A percentile compares a stretch with the other conserved stretches of the same genome.
Conservation (phyloP, 192 early-diverging fungal genomes). For the Chytriomyces sp. region DNA sequence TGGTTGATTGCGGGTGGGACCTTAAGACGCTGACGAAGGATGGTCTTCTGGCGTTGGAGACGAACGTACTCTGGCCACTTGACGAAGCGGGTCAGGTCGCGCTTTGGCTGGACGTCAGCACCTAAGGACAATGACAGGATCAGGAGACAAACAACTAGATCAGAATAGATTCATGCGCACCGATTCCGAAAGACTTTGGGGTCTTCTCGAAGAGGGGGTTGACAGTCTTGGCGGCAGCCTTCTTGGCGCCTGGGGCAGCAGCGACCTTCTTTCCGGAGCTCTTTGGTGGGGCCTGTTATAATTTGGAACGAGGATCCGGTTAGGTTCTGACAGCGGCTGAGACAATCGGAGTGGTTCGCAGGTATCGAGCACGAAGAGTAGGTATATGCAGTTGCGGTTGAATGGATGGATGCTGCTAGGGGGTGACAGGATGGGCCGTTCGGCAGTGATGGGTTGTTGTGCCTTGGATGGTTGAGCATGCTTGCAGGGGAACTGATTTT, state of each 20-base stretch:
- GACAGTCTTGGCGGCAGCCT: constrained; percentile 61
- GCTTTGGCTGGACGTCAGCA: constrained; percentile 94
- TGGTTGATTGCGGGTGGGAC: constrained; percentile 99
- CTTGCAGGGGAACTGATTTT: constrained; percentile 4
- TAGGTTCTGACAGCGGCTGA: background rate
- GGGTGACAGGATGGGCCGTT: no score
- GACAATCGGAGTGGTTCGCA: no score
- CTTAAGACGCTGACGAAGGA: constrained; percentile 98
- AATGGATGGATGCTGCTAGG: no score
- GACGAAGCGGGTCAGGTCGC: constrained; percentile 95
- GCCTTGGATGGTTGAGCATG: no score
- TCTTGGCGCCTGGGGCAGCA: constrained; percentile 78
- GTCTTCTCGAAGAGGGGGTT: constrained; percentile 96
- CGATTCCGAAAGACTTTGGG: constrained; percentile 94
- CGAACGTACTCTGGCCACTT: constrained; percentile 99
- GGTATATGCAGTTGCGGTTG: no score
- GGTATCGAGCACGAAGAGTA: no score
- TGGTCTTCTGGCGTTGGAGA: constrained; percentile 97
- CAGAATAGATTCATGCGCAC: constrained; percentile 47
- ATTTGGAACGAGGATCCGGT: background rate
- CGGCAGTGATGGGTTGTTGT: no score
- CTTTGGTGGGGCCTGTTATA: constrained; percentile 41
- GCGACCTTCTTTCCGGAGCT: constrained; percentile 84
- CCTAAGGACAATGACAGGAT: constrained; percentile 46
- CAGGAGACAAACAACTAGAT: constrained; percentile 21